phyloP scores from a whole-genome alignment of 352 stramenopile species.

The Globisporangium splendens region DNA sequence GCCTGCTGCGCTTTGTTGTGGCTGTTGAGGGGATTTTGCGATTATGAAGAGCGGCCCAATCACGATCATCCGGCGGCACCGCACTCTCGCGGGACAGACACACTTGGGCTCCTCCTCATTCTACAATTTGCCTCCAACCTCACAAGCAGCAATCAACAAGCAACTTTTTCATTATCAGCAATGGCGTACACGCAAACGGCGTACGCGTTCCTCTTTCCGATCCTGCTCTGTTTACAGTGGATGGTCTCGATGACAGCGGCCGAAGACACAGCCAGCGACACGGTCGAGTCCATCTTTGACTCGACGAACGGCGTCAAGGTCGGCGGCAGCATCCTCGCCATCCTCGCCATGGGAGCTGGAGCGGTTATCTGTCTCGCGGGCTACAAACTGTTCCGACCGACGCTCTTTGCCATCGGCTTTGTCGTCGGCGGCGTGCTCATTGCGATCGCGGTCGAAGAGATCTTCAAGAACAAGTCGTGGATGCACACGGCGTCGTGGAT shows the following conservation, averaged over 20 bases:
- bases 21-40: no score
- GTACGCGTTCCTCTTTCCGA: conserved; percentile 5
- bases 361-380: conserved; percentile 41
- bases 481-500: conserved; percentile 57
- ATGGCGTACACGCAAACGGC: neutral
- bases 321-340: conserved; percentile 33
- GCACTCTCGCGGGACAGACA: no score
- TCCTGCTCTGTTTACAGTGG: neutral
- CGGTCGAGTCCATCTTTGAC: conserved; percentile 34
- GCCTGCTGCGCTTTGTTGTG: no score
- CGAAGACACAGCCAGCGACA: conserved; percentile 21
- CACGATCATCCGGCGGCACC: no score
- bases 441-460: conserved; percentile 34
- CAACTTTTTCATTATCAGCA: neutral
- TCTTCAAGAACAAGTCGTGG: conserved; percentile 47
- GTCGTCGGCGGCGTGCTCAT: conserved; percentile 40
- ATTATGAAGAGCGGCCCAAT: no score
- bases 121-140: conserved; percentile 18
- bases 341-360: conserved; percentile 38
- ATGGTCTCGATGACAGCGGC: neutral
- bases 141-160: conserved; percentile 6
- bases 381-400: conserved; percentile 57
- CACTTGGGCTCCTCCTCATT: conserved; percentile 16
- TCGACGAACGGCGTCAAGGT: conserved; percentile 36
- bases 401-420: conserved; percentile 57